Conservation (phyloP, 768 basidiomycete species). For the Phylloporus arenicola region DNA sequence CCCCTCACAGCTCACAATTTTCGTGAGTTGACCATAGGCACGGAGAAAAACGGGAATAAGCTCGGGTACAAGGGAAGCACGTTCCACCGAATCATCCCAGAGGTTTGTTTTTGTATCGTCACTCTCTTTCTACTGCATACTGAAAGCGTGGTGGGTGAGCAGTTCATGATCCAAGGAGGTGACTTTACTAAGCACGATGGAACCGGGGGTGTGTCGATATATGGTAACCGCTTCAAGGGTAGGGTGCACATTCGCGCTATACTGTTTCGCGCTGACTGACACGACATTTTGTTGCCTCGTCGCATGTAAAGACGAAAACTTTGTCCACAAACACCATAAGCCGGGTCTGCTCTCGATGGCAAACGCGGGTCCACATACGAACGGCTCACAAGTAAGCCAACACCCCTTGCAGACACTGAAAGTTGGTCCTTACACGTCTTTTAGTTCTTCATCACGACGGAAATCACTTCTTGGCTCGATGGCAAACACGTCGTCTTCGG, state of each 20-base stretch:
- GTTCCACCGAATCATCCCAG: constrained; percentile 74
- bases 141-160: neutral
- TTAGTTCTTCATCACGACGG: constrained; percentile 77
- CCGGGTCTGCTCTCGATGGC: constrained; percentile 80
- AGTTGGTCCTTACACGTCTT: neutral
- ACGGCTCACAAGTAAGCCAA: constrained; percentile 62
- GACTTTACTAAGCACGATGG: constrained; percentile 76
- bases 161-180: constrained; percentile 86
- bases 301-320: constrained; percentile 57
- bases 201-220: constrained; percentile 83
- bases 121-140: neutral
- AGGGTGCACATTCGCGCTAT: constrained; percentile 13
- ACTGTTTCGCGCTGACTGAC: neutral
- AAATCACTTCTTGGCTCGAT: constrained; percentile 56
- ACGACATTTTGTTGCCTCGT: neutral
- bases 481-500: constrained; percentile 45
- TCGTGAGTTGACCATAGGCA: constrained; percentile 66
- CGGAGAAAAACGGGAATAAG: constrained; percentile 38
- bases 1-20: constrained; percentile 80
- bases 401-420: neutral
- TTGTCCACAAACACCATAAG: constrained; percentile 54
- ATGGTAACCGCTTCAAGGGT: constrained; percentile 76
- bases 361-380: constrained; percentile 77
- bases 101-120: constrained; percentile 32
- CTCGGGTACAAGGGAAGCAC: constrained; percentile 65